Evolutionary conservation across 805 yeast species (phyloP), one percentile per base, ranked within the genome.

Genomic region (Huiozyma sinensis): DNA sequence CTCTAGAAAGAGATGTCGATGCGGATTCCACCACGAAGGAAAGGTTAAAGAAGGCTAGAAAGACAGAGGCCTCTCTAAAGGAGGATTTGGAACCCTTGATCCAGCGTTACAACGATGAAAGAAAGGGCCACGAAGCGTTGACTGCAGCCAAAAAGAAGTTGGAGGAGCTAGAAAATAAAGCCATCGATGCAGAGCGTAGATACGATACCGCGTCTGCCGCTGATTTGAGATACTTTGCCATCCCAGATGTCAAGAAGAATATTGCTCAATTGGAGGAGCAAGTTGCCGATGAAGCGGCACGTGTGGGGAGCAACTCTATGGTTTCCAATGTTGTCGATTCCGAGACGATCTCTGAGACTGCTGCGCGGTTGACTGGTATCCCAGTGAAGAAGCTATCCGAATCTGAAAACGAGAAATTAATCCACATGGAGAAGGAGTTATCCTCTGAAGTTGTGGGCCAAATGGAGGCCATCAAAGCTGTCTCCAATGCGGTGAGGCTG

Each of bases 161-260:
- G 52, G 97, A 90, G 56, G 97, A 92, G 51, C 73, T 92, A 57
- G 95, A 87, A 60, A 79, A 76, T 61, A 92, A 92, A 68, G 97
- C 97, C 5, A 74, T 71, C 44, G 97, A 92, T 66, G 98, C 98
- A 27, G 97, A 90, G 64, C 86, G 98, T 74, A 83, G 97, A 61
- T 85, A 85, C 51, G 98, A 92, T 63, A 86, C 88, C 32, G 90
- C 83, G 6, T 75, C 96, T 8, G 95, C 94, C 43, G 97, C 98
- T 17, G 98, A 92, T 66, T 74, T 92, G 63, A 77, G 95, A 64
- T 92, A 89, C 71, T 92, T 87, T 71, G 98, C 97, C 28, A 92
- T 92, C 58, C 98, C 98, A 7, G 96, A 90, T 57, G 72, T 92
- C 46, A 73, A 81, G 65, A 74, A 76, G 55, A 80, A 80, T 59